Evolutionary conservation across 2,329 filamentous ascomycete species (phyloP).

Genomic region (Penicillium oxalicum): DNA sequence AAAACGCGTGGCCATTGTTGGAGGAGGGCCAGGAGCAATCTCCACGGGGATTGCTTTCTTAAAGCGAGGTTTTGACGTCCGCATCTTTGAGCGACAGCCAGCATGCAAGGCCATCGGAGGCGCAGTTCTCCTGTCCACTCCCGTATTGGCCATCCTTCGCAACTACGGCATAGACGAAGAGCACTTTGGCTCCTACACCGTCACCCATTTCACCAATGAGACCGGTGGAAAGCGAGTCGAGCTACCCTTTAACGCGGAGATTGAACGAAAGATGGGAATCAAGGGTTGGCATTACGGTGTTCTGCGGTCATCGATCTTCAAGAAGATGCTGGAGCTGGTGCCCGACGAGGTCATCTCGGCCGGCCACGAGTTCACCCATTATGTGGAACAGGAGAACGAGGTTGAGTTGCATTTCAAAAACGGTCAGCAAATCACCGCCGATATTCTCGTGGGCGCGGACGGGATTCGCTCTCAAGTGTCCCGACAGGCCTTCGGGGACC

Average conservation of each 20-base stretch:
- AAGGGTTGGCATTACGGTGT: constrained; percentile 20
- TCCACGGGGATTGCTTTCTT: constrained; percentile 8
- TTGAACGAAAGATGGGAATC: constrained; percentile 9
- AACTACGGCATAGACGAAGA: constrained; percentile 5
- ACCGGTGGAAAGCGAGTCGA: constrained; percentile 10
- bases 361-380: constrained; percentile 9
- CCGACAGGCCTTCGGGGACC: constrained; percentile 16
- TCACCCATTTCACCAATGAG: constrained; percentile 13
- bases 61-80: constrained; percentile 9
- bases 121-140: constrained; percentile 7
- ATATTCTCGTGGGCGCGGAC: constrained; percentile 15
- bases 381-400: constrained; percentile 2
- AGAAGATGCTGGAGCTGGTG: constrained; percentile 17
- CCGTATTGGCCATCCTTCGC: constrained; percentile 9
- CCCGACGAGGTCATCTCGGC: constrained; percentile 9
- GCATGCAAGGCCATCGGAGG: constrained; percentile 10
- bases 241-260: constrained; percentile 12
- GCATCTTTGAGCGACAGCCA: constrained; percentile 8
- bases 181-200: constrained; percentile 12
- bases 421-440: constrained; percentile 5
- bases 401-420: constrained; percentile 6
- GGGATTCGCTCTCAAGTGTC: constrained; percentile 16
- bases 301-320: constrained; percentile 15
- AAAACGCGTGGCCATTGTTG: constrained; percentile 10
- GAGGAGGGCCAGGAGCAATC: constrained; percentile 8